phyloP scores from a whole-genome alignment of 139 green algal genomes.

The Yamagishiella unicocca region DNA sequence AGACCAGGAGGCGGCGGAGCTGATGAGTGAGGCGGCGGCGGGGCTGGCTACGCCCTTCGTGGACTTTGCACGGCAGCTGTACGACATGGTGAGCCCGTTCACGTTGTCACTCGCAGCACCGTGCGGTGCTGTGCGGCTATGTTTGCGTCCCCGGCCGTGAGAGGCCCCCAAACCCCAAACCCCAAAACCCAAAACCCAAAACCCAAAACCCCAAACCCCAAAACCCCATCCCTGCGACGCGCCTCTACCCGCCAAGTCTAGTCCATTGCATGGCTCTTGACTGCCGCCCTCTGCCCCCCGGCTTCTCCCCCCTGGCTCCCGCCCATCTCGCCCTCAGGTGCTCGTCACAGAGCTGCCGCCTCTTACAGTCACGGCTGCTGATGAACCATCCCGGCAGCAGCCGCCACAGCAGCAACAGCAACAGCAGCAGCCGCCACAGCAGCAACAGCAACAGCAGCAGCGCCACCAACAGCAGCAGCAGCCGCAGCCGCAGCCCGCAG shows the following conservation, averaged over 20 bases:
- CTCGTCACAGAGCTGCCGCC: background rate
- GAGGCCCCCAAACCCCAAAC: too few relatives aligned
- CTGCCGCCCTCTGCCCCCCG: too few relatives aligned
- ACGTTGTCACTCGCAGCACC: too few relatives aligned
- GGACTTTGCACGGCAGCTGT: conserved; percentile 10
- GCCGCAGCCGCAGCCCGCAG: background rate
- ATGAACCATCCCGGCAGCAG: background rate
- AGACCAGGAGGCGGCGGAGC: background rate
- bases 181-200: too few relatives aligned
- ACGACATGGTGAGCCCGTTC: background rate
- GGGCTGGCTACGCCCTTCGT: conserved; percentile 8
- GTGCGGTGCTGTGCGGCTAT: too few relatives aligned
- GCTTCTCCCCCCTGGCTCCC: background rate
- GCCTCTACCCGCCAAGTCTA: too few relatives aligned
- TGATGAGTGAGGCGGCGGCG: background rate
- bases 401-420: background rate
- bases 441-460: background rate
- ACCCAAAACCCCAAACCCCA: too few relatives aligned
- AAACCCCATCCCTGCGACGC: too few relatives aligned
- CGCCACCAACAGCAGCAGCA: too few relatives aligned
- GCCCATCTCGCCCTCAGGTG: conserved; percentile 7
- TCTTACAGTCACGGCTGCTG: background rate
- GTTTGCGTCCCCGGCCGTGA: too few relatives aligned
- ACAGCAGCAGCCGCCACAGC: background rate
- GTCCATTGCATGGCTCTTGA: too few relatives aligned